These are phyloP conservation scores for Trichoderma oligosporum DNA, from an alignment of 2,329 filamentous ascomycete species.

Conservation along the genomic window DNA sequence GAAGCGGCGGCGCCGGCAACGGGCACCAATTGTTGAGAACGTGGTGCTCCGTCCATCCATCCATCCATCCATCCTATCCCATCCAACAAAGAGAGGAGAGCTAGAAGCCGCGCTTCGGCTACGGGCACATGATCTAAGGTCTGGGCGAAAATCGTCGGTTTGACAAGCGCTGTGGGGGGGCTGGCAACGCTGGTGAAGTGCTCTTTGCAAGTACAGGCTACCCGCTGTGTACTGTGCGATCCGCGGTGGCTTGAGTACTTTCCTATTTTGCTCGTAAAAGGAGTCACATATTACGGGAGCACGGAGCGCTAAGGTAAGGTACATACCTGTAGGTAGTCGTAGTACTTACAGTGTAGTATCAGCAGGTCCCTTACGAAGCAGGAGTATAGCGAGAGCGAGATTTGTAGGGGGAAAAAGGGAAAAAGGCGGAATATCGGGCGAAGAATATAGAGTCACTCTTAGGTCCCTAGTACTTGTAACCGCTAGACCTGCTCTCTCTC, in stretches of 20 bases:
- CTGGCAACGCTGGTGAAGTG: neutral
- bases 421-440: slow-evolving; percentile 14
- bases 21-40: slow-evolving; percentile 18
- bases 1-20: neutral
- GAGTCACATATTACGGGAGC: too few relatives aligned
- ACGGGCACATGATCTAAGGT: slow-evolving; percentile 18
- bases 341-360: too few relatives aligned
- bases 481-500: slow-evolving; percentile 8
- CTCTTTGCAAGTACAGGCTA: slow-evolving; percentile 14
- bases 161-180: slow-evolving; percentile 18
- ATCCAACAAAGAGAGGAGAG: too few relatives aligned
- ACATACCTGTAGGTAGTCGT: too few relatives aligned
- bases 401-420: neutral
- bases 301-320: too few relatives aligned
- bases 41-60: slow-evolving; percentile 14
- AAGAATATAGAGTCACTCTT: slow-evolving; percentile 12
- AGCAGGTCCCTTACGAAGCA: too few relatives aligned
- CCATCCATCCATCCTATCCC: too few relatives aligned
- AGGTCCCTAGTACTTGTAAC: slow-evolving; percentile 6
- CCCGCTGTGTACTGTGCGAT: neutral
- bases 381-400: neutral
- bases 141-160: slow-evolving; percentile 11
- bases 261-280: too few relatives aligned
- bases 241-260: neutral
- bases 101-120: slow-evolving; percentile 9